Conservation (phyloP, 148 eudicot genomes). For the Heliamphora exappendiculata region DNA sequence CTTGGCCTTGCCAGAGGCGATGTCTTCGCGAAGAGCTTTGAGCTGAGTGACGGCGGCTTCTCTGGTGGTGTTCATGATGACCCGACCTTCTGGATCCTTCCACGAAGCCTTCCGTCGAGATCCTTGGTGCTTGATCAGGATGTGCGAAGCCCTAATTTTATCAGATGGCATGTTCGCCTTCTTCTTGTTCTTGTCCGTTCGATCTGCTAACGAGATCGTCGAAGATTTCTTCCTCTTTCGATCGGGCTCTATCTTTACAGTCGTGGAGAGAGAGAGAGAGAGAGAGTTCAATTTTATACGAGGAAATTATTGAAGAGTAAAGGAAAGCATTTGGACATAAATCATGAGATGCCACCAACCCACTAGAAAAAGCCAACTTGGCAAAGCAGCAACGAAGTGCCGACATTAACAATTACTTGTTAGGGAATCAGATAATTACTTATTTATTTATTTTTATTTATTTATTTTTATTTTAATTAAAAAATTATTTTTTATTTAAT, state of each 20-base stretch:
- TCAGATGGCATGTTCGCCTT: slow-evolving; percentile 41
- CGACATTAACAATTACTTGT: too few species aligned
- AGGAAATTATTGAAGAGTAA: too few species aligned
- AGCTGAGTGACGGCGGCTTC: slow-evolving; percentile 69
- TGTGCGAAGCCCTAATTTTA: slow-evolving; percentile 79
- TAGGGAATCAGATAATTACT: too few species aligned
- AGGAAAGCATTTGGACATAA: not conserved
- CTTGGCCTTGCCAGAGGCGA: slow-evolving; percentile 50
- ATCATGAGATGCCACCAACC: too few species aligned
- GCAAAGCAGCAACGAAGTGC: too few species aligned
- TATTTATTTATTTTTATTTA: too few species aligned
- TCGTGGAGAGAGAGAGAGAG: not conserved
- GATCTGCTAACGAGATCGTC: slow-evolving; percentile 32
- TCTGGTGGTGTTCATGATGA: slow-evolving; percentile 53
- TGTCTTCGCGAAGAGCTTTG: slow-evolving; percentile 55
- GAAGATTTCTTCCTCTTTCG: slow-evolving; percentile 53
- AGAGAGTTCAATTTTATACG: not conserved
- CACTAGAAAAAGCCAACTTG: too few species aligned
- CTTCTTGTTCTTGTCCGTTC: slow-evolving; percentile 30
- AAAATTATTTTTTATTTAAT: too few species aligned
- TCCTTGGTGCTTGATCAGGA: slow-evolving; percentile 78
- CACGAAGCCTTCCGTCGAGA: slow-evolving; percentile 84
- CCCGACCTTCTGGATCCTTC: slow-evolving; percentile 88
- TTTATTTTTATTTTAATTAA: too few species aligned
- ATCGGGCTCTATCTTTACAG: slow-evolving; percentile 43